phyloP scores from a whole-genome alignment of 1,284 basidiomycete genomes.

The Fistulinella staudtii region DNA sequence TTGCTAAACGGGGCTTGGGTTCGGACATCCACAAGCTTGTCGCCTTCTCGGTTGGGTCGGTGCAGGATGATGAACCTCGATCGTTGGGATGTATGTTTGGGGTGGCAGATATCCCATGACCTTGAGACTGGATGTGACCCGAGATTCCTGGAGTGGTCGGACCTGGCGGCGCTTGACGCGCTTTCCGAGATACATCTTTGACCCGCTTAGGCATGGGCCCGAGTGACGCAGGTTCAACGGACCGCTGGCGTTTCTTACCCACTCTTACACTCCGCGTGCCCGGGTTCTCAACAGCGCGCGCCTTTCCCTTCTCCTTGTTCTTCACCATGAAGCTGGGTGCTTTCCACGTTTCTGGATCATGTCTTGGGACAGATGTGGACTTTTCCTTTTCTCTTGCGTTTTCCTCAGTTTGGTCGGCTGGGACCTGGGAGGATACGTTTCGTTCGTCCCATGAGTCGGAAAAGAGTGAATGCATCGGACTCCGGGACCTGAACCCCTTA shows the following conservation, averaged over 20 bases:
- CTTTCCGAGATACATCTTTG: constrained; percentile 4
- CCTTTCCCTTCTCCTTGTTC: constrained; percentile 22
- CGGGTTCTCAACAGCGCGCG: constrained; percentile 2
- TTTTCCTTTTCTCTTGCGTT: neutral
- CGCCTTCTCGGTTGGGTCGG: neutral
- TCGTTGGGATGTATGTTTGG: constrained; percentile 1
- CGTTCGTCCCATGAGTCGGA: constrained; percentile 10
- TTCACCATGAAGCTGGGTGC: constrained; percentile 27
- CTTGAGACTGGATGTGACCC: neutral
- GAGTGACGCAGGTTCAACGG: constrained; percentile 6
- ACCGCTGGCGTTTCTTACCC: constrained; percentile 16
- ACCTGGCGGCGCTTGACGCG: neutral
- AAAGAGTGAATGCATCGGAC: constrained; percentile 28
- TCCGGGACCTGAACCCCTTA: constrained; percentile 4
- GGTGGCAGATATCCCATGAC: neutral
- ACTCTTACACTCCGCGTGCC: neutral
- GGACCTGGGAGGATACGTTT: neutral
- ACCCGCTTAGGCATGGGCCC: constrained; percentile 14
- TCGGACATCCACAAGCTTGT: neutral
- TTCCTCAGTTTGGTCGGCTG: neutral
- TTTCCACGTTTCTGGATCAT: constrained; percentile 27
- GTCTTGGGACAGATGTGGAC: constrained; percentile 3
- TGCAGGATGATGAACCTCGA: constrained; percentile 1
- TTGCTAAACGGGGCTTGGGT: constrained; percentile 20
- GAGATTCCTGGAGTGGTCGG: no score